Percentiles rank a stretch among this genome's conserved stretches.
Evolutionary conservation across 2,329 filamentous ascomycete genomes (phyloP).

Genomic region (Dothideomycetes sp.): DNA sequence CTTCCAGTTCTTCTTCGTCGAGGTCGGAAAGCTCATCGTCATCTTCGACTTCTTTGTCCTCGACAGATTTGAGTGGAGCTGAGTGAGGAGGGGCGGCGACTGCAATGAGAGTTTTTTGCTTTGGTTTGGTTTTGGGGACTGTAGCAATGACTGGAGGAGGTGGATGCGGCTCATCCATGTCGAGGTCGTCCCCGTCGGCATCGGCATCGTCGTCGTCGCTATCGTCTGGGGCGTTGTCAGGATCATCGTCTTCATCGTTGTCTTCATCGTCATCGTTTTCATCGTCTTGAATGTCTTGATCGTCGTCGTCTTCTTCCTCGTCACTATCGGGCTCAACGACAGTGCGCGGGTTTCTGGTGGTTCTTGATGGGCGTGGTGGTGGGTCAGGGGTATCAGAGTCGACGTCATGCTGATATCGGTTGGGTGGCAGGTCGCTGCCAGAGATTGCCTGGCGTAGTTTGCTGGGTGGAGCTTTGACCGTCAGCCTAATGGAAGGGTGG

Average conservation of each 20-base stretch:
- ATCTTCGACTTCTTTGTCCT: conserved; percentile 40
- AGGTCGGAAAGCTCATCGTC: conserved; percentile 31
- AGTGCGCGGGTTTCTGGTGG: conserved; percentile 22
- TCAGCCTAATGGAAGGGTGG: conserved; percentile 35
- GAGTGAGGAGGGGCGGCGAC: conserved; percentile 17
- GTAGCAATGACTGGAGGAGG: conserved; percentile 21
- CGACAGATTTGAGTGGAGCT: conserved; percentile 30
- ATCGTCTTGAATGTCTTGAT: conserved; percentile 11
- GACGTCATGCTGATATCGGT: conserved; percentile 18
- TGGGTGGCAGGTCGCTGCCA: conserved; percentile 20
- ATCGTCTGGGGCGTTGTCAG: conserved; percentile 27
- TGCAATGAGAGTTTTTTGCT: conserved; percentile 17
- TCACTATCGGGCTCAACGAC: conserved; percentile 24
- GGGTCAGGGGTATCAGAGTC: conserved; percentile 21
- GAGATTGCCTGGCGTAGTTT: conserved; percentile 37
- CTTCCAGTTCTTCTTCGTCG: conserved; percentile 18
- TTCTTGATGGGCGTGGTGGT: conserved; percentile 15
- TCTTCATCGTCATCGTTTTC: conserved; percentile 15
- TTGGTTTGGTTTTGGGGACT: conserved; percentile 9
- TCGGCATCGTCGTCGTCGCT: conserved; percentile 23
- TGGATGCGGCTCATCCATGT: conserved; percentile 22
- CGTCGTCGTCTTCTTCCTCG: conserved; percentile 15
- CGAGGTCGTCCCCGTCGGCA: conserved; percentile 22
- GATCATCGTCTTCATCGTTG: conserved; percentile 16
- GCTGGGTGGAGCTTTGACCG: conserved; percentile 38